Percentiles rank a stretch among this genome's conserved stretches.
phyloP scores from a whole-genome alignment of 441 rosid species.

The Populus trichocarpa region DNA sequence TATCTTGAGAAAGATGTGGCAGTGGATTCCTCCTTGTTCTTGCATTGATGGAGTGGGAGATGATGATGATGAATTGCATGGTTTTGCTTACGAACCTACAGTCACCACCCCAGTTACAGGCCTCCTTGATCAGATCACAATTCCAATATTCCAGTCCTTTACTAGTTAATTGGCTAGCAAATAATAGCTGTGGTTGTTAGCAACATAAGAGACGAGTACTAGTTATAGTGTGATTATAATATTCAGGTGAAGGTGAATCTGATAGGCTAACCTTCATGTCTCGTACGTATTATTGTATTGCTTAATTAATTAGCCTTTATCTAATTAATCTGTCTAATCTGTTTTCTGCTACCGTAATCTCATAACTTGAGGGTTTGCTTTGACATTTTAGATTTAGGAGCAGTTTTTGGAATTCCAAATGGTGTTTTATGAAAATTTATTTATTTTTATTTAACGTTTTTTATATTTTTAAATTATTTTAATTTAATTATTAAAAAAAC shows the following conservation, averaged over 20 bases:
- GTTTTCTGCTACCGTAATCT: no score
- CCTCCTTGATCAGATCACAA: slow-evolving; percentile 67
- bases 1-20: slow-evolving; percentile 69
- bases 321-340: no score
- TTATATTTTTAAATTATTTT: no score
- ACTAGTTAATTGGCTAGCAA: slow-evolving; percentile 16
- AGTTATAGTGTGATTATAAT: no score
- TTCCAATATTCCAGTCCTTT: slow-evolving; percentile 44
- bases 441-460: no score
- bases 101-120: slow-evolving; percentile 72
- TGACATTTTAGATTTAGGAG: no score
- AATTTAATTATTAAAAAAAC: no score
- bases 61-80: slow-evolving; percentile 46
- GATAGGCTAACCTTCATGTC: background rate
- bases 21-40: slow-evolving; percentile 85
- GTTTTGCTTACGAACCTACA: slow-evolving; percentile 74
- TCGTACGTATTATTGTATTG: background rate
- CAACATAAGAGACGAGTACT: no score
- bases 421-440: no score
- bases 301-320: background rate
- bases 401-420: no score
- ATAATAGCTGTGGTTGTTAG: no score
- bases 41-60: slow-evolving; percentile 17
- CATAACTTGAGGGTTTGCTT: no score
- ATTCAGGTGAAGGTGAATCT: background rate